A percentile compares a stretch with the other conserved stretches of the same genome.
Evolutionary conservation across 768 basidiomycete species (phyloP).

Genomic region (Hygrocybe coccinea): DNA sequence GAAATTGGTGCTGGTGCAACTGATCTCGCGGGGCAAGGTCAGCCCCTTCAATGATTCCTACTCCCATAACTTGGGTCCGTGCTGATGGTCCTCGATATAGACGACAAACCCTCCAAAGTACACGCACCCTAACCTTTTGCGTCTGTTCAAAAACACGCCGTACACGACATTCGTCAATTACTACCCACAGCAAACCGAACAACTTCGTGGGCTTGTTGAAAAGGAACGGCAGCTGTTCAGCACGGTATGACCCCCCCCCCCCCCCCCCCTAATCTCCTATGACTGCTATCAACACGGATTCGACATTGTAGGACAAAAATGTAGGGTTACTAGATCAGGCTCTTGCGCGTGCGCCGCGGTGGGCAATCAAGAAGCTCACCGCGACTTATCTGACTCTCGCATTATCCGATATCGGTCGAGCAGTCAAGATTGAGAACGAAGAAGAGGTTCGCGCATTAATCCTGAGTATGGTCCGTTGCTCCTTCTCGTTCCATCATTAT

Average conservation of each 20-base stretch:
- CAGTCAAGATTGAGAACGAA: slow-evolving; percentile 46
- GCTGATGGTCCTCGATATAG: slow-evolving; percentile 21
- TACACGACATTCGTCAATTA: slow-evolving; percentile 60
- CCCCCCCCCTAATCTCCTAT: not conserved
- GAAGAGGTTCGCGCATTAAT: slow-evolving; percentile 56
- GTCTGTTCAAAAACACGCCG: slow-evolving; percentile 61
- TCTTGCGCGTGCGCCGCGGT: slow-evolving; percentile 65
- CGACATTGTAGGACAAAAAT: slow-evolving; percentile 56
- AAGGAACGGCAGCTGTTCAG: slow-evolving; percentile 53
- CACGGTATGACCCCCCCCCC: slow-evolving; percentile 36
- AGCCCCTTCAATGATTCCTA: slow-evolving; percentile 3
- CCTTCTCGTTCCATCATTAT: not conserved
- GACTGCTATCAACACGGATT: not conserved
- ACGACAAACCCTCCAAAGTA: slow-evolving; percentile 65
- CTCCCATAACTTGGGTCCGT: not conserved
- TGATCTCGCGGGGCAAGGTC: slow-evolving; percentile 74
- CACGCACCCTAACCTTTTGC: slow-evolving; percentile 50
- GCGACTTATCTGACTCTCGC: slow-evolving; percentile 78
- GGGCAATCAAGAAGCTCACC: slow-evolving; percentile 75
- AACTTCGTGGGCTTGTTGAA: slow-evolving; percentile 44
- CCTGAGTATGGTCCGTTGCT: slow-evolving; percentile 61
- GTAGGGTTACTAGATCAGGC: slow-evolving; percentile 65
- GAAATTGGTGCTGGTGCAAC: slow-evolving; percentile 73
- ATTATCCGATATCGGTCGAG: slow-evolving; percentile 62
- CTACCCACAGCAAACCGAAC: slow-evolving; percentile 54